Evolutionary conservation across 768 basidiomycete genomes (phyloP), one percentile per base, ranked within the genome.

Genomic region (Agaricus sinodeliciosus): DNA sequence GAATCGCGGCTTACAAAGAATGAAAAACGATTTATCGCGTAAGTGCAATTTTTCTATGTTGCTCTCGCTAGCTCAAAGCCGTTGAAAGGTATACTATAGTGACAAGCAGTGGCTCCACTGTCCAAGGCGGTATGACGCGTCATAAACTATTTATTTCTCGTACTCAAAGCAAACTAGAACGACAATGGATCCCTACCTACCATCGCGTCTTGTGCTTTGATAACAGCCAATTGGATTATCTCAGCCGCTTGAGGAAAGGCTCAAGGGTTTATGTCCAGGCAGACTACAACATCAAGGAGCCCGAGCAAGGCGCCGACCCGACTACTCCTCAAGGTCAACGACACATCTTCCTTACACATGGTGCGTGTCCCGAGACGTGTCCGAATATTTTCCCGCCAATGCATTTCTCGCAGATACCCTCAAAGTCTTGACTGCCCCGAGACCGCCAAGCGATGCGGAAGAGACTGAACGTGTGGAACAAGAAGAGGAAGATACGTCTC

Each of bases 291-390:
- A 66, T 92, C 19, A 79, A 84, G 36, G 87, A 91, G 54, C 79
- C 89, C 8, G 85, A 86, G 37, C 66, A 75, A 5, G 74, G 70
- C 36, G 80, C 87, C 11, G 87, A 90, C 48, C 74, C 87, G 2
- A 68, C 76, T 46, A 79, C 86, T 0, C 79, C 84, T 27, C 75
- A 81, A 50, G 85, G 82, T 1, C 89, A 90, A 63, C 82, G 87
- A 28, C 89, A 91, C 65, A 85, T 93, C 50, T 86, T 90, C 68
- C 74, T 93, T 37, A 75, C 80, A 62, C 90, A 93, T 57, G 89
- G 91, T 89, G 55, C 37, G 78, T 57, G 12, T 13, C 22, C 16
- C 5, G 15, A 3, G 31, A 6, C 28, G 6, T 16, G 25, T 12
- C 16, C n/a, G 3, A 22, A 28, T 28, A 2, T 11, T 19, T 41